Percentiles rank a stretch among this genome's conserved stretches.
Evolutionary conservation across 1,284 basidiomycete genomes (phyloP).

Genomic region (Vanrija pseudolonga): DNA sequence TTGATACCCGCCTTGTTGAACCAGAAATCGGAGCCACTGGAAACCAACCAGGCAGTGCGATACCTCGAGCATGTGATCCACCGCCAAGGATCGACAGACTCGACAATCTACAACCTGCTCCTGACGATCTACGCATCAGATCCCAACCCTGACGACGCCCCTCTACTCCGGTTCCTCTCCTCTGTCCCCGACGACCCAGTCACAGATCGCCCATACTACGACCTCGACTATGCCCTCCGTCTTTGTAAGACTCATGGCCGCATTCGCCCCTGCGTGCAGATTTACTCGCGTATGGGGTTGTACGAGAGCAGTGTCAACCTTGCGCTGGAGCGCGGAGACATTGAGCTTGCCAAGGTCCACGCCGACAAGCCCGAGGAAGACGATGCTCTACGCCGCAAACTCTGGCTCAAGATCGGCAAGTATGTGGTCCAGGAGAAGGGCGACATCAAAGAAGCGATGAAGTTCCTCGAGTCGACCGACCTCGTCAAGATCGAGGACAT

Average conservation of each 20-base stretch:
- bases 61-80: slow-evolving; percentile 84
- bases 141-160: slow-evolving; percentile 62
- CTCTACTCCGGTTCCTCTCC: slow-evolving; percentile 81
- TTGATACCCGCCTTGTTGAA: slow-evolving; percentile 88
- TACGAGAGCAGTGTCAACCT: slow-evolving; percentile 96
- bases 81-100: slow-evolving; percentile 63
- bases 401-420: slow-evolving; percentile 96
- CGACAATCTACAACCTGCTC: slow-evolving; percentile 90
- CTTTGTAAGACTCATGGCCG: slow-evolving; percentile 78
- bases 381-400: slow-evolving; percentile 77
- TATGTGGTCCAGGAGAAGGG: slow-evolving; percentile 96
- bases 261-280: slow-evolving; percentile 88
- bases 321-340: slow-evolving; percentile 85
- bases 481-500: slow-evolving; percentile 98
- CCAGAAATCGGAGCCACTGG: slow-evolving; percentile 53
- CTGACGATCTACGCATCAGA: slow-evolving; percentile 74
- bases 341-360: slow-evolving; percentile 88
- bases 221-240: slow-evolving; percentile 92
- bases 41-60: slow-evolving; percentile 75
- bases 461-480: slow-evolving; percentile 88
- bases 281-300: slow-evolving; percentile 96
- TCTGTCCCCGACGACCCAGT: slow-evolving; percentile 75
- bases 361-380: slow-evolving; percentile 92
- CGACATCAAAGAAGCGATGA: slow-evolving; percentile 97
- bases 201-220: slow-evolving; percentile 85